Conservation (phyloP, 1,284 basidiomycete genomes). For the Clitocybe nebularis region DNA sequence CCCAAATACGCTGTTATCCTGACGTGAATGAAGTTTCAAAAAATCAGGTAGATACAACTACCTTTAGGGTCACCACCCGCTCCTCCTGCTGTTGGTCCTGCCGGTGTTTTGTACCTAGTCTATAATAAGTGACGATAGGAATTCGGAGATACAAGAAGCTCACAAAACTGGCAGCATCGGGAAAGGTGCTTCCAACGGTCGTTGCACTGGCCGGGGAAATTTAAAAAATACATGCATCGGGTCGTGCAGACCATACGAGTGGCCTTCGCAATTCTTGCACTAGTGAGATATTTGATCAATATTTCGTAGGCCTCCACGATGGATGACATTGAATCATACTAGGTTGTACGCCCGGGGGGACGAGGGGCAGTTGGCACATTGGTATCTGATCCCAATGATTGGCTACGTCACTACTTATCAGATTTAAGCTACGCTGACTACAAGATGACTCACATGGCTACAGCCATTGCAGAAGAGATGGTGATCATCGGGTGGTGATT, state of each 20-base stretch:
- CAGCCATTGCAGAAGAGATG: slow-evolving; percentile 59
- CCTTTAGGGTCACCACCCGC: slow-evolving; percentile 55
- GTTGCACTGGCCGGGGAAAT: slow-evolving; percentile 71
- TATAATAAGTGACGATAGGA: background rate
- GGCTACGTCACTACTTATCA: slow-evolving; percentile 34
- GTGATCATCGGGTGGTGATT: slow-evolving; percentile 43
- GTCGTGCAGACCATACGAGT: slow-evolving; percentile 77
- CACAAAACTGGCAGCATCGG: slow-evolving; percentile 72
- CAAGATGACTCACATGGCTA: slow-evolving; percentile 39
- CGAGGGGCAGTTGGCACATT: slow-evolving; percentile 75
- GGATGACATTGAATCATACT: slow-evolving; percentile 35
- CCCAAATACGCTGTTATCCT: slow-evolving; percentile 70
- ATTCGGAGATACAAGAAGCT: slow-evolving; percentile 14
- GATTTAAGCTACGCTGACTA: background rate
- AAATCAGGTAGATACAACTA: no score
- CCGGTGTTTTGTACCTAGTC: slow-evolving; percentile 62
- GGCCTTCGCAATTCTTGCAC: slow-evolving; percentile 77
- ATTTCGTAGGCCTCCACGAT: background rate
- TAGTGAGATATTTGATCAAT: slow-evolving; percentile 28
- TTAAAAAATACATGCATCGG: slow-evolving; percentile 86
- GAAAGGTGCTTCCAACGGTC: slow-evolving; percentile 55
- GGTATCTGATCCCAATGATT: slow-evolving; percentile 69
- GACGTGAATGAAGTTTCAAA: no score
- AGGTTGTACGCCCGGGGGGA: slow-evolving; percentile 57
- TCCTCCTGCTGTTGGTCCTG: slow-evolving; percentile 48